phyloP scores from a whole-genome alignment of 352 stramenopile genomes.

The Phytophthora brassicae region DNA sequence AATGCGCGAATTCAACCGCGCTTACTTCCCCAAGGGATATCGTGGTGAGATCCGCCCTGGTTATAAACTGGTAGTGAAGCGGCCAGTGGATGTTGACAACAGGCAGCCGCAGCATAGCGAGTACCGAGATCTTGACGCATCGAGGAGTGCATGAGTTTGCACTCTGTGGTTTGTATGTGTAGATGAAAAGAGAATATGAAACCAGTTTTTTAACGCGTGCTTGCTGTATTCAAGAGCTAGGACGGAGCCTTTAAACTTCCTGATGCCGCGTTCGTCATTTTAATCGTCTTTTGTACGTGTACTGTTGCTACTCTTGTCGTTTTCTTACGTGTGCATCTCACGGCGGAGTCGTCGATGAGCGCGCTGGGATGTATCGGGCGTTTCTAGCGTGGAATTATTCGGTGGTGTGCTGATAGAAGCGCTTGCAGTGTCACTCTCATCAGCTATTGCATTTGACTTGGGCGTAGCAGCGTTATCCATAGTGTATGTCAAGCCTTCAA shows the following conservation, averaged over 20 bases:
- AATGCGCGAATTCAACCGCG: conserved; percentile 83
- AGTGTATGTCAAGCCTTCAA: conserved; percentile 4
- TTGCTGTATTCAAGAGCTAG: conserved; percentile 20
- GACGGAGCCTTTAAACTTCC: conserved; percentile 2
- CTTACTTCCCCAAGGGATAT: conserved; percentile 87
- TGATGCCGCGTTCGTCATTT: conserved; percentile 4
- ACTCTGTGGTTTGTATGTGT: conserved; percentile 28
- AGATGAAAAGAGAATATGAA: conserved; percentile 17
- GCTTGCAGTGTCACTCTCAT: conserved; percentile 1
- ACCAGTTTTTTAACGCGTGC: conserved; percentile 20
- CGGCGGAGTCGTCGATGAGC: conserved; percentile 11
- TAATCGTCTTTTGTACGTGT: conserved; percentile 24
- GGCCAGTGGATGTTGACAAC: conserved; percentile 19
- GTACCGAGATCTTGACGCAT: conserved; percentile 33
- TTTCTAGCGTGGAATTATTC: conserved; percentile 4
- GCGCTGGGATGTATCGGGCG: conserved; percentile 22
- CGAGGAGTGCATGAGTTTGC: conserved; percentile 32
- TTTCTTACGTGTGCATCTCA: conserved; percentile 15
- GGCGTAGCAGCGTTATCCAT: conserved; percentile 10
- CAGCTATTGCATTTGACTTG: conserved; percentile 9
- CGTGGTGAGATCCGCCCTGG: conserved; percentile 73
- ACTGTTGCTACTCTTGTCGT: conserved; percentile 17
- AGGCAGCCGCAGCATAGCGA: conserved; percentile 21
- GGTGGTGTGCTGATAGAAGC: background rate
- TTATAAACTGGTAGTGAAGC: conserved; percentile 86